Conservation (phyloP, 768 basidiomycete genomes). For the Leccinum imitatum region DNA sequence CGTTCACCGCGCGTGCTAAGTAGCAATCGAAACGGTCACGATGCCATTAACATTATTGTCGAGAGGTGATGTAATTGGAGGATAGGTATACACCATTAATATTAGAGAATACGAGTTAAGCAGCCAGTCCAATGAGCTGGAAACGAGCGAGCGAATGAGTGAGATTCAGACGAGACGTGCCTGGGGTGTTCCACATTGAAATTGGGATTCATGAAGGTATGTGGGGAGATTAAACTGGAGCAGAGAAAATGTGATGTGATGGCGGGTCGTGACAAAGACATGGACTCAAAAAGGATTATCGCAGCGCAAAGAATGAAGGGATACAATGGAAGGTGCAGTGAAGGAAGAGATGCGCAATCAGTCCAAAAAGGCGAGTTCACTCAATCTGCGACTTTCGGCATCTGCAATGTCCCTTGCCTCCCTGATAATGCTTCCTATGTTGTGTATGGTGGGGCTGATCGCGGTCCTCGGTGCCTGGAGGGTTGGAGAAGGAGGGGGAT, state of each 20-base stretch:
- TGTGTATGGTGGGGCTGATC: constrained; percentile 60
- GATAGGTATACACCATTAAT: constrained; percentile 8
- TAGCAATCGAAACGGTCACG: not conserved
- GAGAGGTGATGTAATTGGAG: not conserved
- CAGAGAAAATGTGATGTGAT: not conserved
- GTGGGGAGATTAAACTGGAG: not conserved
- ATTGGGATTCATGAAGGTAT: constrained; percentile 9
- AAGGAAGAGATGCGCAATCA: constrained; percentile 18
- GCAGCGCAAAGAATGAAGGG: not conserved
- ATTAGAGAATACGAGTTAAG: not conserved
- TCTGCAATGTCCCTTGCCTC: constrained; percentile 59
- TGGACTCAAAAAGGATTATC: not conserved
- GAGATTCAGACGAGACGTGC: constrained; percentile 6
- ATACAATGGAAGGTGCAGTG: not conserved
- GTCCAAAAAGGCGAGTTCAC: constrained; percentile 67
- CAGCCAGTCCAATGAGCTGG: not conserved
- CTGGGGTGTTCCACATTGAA: constrained; percentile 5
- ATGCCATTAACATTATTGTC: not conserved
- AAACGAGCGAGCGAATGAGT: constrained; percentile 14
- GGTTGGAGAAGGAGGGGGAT: constrained; percentile 42
- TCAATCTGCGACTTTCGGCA: constrained; percentile 66
- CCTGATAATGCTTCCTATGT: constrained; percentile 51
- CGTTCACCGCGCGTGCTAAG: not conserved
- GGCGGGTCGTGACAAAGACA: not conserved
- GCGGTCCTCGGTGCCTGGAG: constrained; percentile 38